Evolutionary conservation across 164 flowering plant species (phyloP), one percentile per base, ranked within the genome.

Genomic region (Buxus sempervirens): DNA sequence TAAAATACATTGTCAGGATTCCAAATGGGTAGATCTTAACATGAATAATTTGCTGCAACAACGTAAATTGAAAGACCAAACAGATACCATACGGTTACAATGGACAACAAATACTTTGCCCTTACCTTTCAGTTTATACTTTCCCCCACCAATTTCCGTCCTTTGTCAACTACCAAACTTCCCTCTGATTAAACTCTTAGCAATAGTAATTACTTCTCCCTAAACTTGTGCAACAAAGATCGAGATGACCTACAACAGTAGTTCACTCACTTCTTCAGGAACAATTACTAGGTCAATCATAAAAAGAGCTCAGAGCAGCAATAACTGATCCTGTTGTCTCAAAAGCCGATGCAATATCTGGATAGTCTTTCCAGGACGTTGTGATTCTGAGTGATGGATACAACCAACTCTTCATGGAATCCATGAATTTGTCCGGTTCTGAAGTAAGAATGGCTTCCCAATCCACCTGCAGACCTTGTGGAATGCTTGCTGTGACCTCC

Each of bases 361-460:
- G 95, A 77, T 82, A 83, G 23, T 84, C 94, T 83, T 87, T 92
- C 97, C 94, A 89, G 21, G 94, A 77, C 22, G 93, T 82, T 22
- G 75, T 78, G 32, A 88, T 78, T 72, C 85, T 86, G 45, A 95
- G 82, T 68, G 92, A 85, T 54, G 97, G 94, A 69, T 83, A 85
- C 56, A 95, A 67, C 99, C 99, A 95, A 55, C 80, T 71, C 78
- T 86, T 90, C 3, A 87, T 75, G n/a, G 93, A 86, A 69, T 84
- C 85, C 32, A 80, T 60, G 54, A 92, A 95, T 36, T 80, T 68
- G 63, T 75, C 64, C 21, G 94, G 91, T 69, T 86, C 85, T 15
- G 75, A 77, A 64, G 81, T 87, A 36, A 95, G 81, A 60, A 92
- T 89, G 63, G 99, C 99, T 71, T 90, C 99, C 97, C 97, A 95